phyloP scores from a whole-genome alignment of 2,329 filamentous ascomycete genomes.

The Verticillium zaregamsianum region DNA sequence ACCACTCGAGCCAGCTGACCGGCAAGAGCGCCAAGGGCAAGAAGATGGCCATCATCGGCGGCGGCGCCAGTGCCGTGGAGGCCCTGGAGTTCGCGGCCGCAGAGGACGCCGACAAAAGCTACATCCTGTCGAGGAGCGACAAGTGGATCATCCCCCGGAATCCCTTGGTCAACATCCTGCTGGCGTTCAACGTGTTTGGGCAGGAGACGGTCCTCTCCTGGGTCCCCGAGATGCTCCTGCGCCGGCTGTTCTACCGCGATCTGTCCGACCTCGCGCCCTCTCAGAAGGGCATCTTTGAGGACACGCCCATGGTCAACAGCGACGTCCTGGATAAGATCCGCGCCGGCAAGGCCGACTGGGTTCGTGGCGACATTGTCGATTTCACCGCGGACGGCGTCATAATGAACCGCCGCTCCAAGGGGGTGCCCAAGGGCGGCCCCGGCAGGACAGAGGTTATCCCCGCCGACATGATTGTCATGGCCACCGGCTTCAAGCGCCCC shows the following conservation, averaged over 20 bases:
- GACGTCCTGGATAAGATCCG: slow-evolving; percentile 75
- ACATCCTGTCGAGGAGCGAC: slow-evolving; percentile 71
- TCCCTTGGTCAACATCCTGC: slow-evolving; percentile 65
- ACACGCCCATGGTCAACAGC: slow-evolving; percentile 84
- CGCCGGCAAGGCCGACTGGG: slow-evolving; percentile 68
- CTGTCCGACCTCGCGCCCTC: slow-evolving; percentile 68
- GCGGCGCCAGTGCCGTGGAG: slow-evolving; percentile 77
- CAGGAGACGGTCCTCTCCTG: slow-evolving; percentile 71
- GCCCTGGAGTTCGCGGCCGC: slow-evolving; percentile 74
- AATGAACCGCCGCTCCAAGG: slow-evolving; percentile 68
- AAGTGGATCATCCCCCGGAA: slow-evolving; percentile 89
- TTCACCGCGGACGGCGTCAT: slow-evolving; percentile 60
- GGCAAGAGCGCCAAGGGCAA: slow-evolving; percentile 69
- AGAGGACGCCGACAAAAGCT: slow-evolving; percentile 62
- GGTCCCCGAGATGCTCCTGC: slow-evolving; percentile 72
- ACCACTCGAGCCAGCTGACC: slow-evolving; percentile 72
- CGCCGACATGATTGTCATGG: slow-evolving; percentile 76
- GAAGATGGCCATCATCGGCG: slow-evolving; percentile 71
- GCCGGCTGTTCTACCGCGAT: slow-evolving; percentile 79
- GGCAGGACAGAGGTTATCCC: slow-evolving; percentile 63
- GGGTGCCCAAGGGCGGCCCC: slow-evolving; percentile 72
- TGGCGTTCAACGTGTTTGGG: slow-evolving; percentile 75
- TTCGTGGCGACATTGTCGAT: slow-evolving; percentile 72
- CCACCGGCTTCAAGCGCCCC: slow-evolving; percentile 76
- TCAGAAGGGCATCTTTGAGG: slow-evolving; percentile 71